A percentile compares a stretch with the other conserved stretches of the same genome.
phyloP scores from a whole-genome alignment of 176 grass and related monocot species.

The Metroxylon sagu region DNA sequence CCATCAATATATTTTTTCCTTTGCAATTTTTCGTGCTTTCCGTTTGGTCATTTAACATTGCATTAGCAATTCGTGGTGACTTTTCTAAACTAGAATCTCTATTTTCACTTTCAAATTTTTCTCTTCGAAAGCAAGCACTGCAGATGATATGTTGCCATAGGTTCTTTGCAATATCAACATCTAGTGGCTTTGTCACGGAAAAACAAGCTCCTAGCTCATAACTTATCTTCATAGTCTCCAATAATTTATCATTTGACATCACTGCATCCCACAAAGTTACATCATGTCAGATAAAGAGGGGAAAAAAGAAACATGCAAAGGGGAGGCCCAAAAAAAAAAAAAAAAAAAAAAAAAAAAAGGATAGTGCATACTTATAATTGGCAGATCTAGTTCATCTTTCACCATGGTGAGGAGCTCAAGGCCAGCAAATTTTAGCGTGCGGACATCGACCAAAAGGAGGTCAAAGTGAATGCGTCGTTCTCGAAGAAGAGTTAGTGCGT shows the following conservation, averaged over 20 bases:
- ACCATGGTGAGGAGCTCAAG: conserved; percentile 16
- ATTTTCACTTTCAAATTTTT: neutral
- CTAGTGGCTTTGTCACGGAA: conserved; percentile 25
- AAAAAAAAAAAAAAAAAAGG: neutral
- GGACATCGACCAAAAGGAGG: conserved; percentile 15
- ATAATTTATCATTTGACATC: neutral
- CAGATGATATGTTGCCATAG: conserved; percentile 16
- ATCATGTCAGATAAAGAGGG: neutral
- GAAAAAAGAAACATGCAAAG: neutral
- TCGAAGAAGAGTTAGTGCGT: conserved; percentile 15
- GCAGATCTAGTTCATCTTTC: conserved; percentile 13
- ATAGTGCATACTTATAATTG: conserved; percentile 32
- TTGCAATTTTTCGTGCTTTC: too few species aligned
- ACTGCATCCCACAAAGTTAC: neutral
- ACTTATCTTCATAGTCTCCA: conserved; percentile 5
- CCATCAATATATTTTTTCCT: too few species aligned
- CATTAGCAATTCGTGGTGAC: too few species aligned
- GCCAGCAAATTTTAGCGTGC: conserved; percentile 29
- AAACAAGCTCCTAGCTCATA: conserved; percentile 17
- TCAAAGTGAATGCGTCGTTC: conserved; percentile 17
- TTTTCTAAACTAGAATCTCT: too few species aligned
- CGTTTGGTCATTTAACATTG: too few species aligned
- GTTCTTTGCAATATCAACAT: conserved; percentile 6
- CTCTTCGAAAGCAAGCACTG: neutral
- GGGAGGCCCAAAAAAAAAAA: too few species aligned